Evolutionary conservation across 495 filamentous ascomycete genomes (phyloP), one percentile per base, ranked within the genome.

Genomic region (Aspergillus egyptiacus): DNA sequence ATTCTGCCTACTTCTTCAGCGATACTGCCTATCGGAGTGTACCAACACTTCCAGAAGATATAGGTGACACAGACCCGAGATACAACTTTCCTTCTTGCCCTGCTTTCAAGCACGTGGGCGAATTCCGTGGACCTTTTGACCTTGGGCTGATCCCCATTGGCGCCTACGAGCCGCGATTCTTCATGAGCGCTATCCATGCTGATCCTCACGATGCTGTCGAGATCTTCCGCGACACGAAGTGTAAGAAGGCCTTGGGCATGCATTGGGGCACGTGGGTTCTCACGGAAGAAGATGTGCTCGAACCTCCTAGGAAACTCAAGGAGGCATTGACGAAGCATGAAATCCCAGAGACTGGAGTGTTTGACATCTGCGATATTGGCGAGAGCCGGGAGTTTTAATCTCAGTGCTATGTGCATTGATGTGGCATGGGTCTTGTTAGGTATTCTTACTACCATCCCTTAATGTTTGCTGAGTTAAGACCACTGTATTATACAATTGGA

Each of bases 201-300:
- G 86, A 95, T 66, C 93, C 93, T 1, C 85, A 79, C 48, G 93
- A 98, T 62, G 76, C 82, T 0, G 91, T 95, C 39, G 84, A 89
- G 51, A 98, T 98, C 51, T 96, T 96, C 70, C 65, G 71, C 27
- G 93, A 96, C 54, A 95, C 89, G 14, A 79, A 79, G 52, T 98
- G 93, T 69, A 76, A 82, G 61, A 74, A 70, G 36, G 91, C 91
- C 14, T 77, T 97, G 71, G 91, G 77, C 11, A 95, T 97, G 51
- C 91, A 97, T 59, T 97, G 91, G 91, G 91, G 81, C 19, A 89
- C 89, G 0, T 96, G 91, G 89, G 84, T 89, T 6, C 63, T 97
- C 52, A 96, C 91, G 0, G 77, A 80, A 50, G 91, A 97, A 65
- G 85, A 88, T 56, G 82, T 93, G 10, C 67, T 91, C 38, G 89